Evolutionary conservation across 2,329 filamentous ascomycete species (phyloP), one percentile per base, ranked within the genome.

Genomic region (Parastagonospora avenae): DNA sequence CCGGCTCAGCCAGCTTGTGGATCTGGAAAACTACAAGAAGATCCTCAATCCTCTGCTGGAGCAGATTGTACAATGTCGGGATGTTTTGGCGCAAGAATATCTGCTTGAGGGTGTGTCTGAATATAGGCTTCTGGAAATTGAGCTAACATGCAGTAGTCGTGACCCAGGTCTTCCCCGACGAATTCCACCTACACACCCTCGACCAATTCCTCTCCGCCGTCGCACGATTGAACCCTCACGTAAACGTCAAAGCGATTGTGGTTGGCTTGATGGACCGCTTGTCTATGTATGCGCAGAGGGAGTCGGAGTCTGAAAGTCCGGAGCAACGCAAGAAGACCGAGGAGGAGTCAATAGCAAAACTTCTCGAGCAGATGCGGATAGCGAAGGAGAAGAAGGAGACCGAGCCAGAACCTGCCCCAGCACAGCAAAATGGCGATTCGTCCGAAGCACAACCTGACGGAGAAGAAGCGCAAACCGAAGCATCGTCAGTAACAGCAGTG

Each of bases 101-200:
- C 83, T 99, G 10, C 80, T 99, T 42, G 94, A 99, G 82, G 83
- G 83, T 82, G 73, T 48, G 62, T 54, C 31, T 15, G 12, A 4
- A 29, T 2, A 16, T 2, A 6, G 9, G 16, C 19, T 15, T 31
- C 7, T 7, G 5, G 24, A 27, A 27, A 39, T n/a, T 12, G 28
- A 38, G 52, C 65, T 71, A 62, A 74, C 49, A 61, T 59, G n/a
- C 32, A 43, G 32, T 56, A 85, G 94, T 99, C 57, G 96, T 99
- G 60, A 99, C 93, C 4, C 95, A 99, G 75, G 94, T 97, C 45
- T 99, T 99, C 79, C 94, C 94, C 1, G 94, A 99, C 76, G 94
- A 99, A 71, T 99, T 93, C 73, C 95, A 99, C 75, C 85, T 99
- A 16, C 92, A 99, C 71, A 99, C 94, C 0, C 84, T 99, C 29